Base-by-base conservation (phyloP, 176 grass and related monocot species). In the Chrysopogon serrulatus region DNA sequence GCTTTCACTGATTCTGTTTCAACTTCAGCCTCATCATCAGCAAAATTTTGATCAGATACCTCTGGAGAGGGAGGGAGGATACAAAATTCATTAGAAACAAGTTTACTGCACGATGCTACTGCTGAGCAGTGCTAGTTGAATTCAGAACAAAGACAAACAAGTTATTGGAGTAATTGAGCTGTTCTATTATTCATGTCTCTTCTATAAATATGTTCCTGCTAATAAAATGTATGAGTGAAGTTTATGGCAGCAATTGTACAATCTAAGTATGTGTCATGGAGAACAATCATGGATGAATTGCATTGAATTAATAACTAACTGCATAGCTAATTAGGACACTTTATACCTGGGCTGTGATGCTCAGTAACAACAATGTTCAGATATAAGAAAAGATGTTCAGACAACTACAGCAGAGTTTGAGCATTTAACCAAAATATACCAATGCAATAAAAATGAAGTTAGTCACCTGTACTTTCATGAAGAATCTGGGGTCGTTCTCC, bases 11-110 rank as follows among this genome's bases (percentile, higher is more conserved):
- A 87, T 84, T 90, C 82, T 60, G 79, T 76, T 39, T 57, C 87
- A 41, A 80, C 69, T 86, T 90, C 91, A 6, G 49, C 67, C 65
- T 90, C 93, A 11, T 88, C 87, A 14, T 91, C 85, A 65, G 73
- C 49, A 71, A 98, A 98, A 86, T 98, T 98, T 87, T 98, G 96
- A 85, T 89, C 96, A 64, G 91, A 98, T 7, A 95, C 82, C 86
- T 98, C 96, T 98, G 91, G 3, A 82, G 63, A 81, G 18, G 26
- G 5, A 51, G 63, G 51, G n/a, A 85, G 18, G 6, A 73, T 42
- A 51, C 19, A 86, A 66, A 32, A 47, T 15, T 19, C 45, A 79
- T 90, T 72, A 90, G 59, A 86, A 49, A 86, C 28, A 65, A 39
- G 65, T 31, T 83, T 13, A 35, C 49, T 1, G 33, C 45, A 68